Conservation (phyloP, 2,329 filamentous ascomycete species). For the Cercospora brassicicola region DNA sequence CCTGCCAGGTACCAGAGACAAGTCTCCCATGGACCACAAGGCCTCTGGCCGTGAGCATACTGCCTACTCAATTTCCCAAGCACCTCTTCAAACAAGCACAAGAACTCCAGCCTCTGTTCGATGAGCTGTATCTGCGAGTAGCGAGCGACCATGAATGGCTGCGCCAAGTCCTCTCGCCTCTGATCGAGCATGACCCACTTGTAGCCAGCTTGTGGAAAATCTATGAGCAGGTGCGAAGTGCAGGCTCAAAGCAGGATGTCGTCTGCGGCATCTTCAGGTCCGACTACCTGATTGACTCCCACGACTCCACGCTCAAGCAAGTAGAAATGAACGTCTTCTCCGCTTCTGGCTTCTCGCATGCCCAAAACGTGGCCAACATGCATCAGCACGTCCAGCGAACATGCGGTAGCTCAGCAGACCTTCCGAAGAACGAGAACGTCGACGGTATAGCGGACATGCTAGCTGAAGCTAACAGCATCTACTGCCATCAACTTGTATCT, state of each 20-base stretch:
- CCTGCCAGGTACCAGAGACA: not conserved
- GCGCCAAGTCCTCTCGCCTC: slow-evolving; percentile 33
- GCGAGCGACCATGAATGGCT: slow-evolving; percentile 47
- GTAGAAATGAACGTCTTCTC: slow-evolving; percentile 51
- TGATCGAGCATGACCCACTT: slow-evolving; percentile 41
- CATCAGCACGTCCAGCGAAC: slow-evolving; percentile 40
- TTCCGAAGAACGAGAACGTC: slow-evolving; percentile 41
- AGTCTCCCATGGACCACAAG: slow-evolving; percentile 31
- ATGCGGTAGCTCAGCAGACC: slow-evolving; percentile 2
- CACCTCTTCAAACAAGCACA: slow-evolving; percentile 46
- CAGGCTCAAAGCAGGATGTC: slow-evolving; percentile 37
- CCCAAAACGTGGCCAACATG: slow-evolving; percentile 45
- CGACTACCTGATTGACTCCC: slow-evolving; percentile 47
- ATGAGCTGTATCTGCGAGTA: slow-evolving; percentile 56
- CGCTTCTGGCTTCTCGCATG: slow-evolving; percentile 45
- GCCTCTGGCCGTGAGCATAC: slow-evolving; percentile 40
- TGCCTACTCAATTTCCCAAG: slow-evolving; percentile 41
- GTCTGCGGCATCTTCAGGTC: slow-evolving; percentile 46
- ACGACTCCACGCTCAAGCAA: slow-evolving; percentile 41
- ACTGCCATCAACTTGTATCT: slow-evolving; percentile 28
- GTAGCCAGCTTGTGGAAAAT: slow-evolving; percentile 44
- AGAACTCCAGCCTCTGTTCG: slow-evolving; percentile 61
- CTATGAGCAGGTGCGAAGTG: slow-evolving; percentile 37
- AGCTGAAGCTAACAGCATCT: slow-evolving; percentile 39
- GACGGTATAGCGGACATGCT: slow-evolving; percentile 38